Evolutionary conservation across 1,284 basidiomycete species (phyloP), one percentile per base, ranked within the genome.

Genomic region (Trametes versicolor): DNA sequence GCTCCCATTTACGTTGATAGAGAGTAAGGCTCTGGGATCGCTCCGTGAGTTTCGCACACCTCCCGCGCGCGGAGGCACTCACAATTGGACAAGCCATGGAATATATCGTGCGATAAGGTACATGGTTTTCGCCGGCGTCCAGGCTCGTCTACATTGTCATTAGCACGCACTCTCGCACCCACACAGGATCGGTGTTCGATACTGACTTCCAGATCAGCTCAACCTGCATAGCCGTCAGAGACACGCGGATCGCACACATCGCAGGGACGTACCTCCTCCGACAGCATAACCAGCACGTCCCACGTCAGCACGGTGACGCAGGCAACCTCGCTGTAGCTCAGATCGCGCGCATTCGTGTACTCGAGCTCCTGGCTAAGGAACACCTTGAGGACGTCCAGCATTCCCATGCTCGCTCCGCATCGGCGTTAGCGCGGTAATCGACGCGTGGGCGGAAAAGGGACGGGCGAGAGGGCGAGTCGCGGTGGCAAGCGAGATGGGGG

Each of bases 51-150:
- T 4, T 15, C 9, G 2, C 4, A 32, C 10, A 39, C n/a, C 29
- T 6, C 17, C 19, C n/a, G 4, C 37, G 9, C 23, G 39, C 7
- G 17, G 27, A 13, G 47, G 3, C 25, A 56, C 70, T 57, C 53
- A 73, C 74, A 74, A 27, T 48, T 75, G 72, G 36, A 72, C 64
- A 0, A 68, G 58, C 70, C 70, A 72, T 8, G 74, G 74, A 13
- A 73, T 9, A 48, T 75, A 74, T n/a, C 74, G 66, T 15, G 67
- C 65, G 34, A 68, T 39, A 37, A 72, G 29, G 52, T 74, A 74
- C 69, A 73, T 68, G 23, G 19, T 54, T 37, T 72, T 73, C 3
- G 68, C 70, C 19, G 70, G 65, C 12, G 71, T 71, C 72, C 72
- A 73, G 5, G 49, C 47, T 23, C 65, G 63, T 39, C 70, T 71